Conservation (phyloP, 306 rosid genomes). For the Quercus glauca region DNA sequence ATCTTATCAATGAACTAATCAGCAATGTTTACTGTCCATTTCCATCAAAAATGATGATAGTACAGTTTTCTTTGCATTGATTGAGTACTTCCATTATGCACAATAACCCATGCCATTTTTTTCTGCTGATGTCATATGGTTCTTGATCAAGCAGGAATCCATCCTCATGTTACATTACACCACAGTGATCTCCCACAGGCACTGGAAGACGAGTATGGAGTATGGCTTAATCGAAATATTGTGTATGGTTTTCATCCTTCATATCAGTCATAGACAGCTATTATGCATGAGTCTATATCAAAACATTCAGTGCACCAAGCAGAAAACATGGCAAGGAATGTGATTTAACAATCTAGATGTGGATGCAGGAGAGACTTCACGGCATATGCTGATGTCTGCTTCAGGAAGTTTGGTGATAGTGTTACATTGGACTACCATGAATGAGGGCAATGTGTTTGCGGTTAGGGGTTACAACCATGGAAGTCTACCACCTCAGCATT, state of each 20-base stretch:
- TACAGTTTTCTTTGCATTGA: not conserved
- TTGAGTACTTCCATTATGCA: not conserved
- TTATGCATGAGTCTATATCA: not conserved
- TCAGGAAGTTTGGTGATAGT: conserved; percentile 54
- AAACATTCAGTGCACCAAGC: not conserved
- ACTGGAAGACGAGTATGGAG: conserved; percentile 76
- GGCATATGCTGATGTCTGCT: conserved; percentile 42
- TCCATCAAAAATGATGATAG: not conserved
- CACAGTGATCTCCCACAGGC: conserved; percentile 64
- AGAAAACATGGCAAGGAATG: not conserved
- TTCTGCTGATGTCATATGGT: not conserved
- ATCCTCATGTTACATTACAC: conserved; percentile 70
- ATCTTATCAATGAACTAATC: conserved; percentile 55
- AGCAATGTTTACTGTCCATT: conserved; percentile 40
- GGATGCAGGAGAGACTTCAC: conserved; percentile 43
- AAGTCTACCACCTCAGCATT: conserved; percentile 23
- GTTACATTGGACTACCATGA: conserved; percentile 46
- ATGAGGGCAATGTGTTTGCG: conserved; percentile 33
- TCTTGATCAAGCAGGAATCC: conserved; percentile 46
- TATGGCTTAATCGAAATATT: conserved; percentile 56
- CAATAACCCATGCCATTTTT: not conserved
- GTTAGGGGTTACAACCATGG: conserved; percentile 26
- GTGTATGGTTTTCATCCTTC: conserved; percentile 40
- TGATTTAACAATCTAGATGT: not conserved
- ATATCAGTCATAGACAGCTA: not conserved